phyloP scores from a whole-genome alignment of 139 green algal species.

The Pseudopediastrum boryanum region DNA sequence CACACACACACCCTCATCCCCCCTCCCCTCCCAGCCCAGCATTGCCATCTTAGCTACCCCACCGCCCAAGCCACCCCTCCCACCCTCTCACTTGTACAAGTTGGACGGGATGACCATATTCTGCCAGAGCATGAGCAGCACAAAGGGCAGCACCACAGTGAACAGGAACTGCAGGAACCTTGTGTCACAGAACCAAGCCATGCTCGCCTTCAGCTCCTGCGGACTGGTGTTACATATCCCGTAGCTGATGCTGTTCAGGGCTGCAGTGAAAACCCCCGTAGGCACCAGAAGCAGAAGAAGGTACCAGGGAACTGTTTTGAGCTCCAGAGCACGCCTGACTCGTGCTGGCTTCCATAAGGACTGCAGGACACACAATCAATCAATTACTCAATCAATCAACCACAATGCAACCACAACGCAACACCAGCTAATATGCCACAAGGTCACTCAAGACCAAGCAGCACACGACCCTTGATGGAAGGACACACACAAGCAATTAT shows the following conservation, averaged over 20 bases:
- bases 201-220: background rate
- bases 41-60: too few relatives aligned
- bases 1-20: too few relatives aligned
- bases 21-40: too few relatives aligned
- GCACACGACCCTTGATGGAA: too few relatives aligned
- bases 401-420: background rate
- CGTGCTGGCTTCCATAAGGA: constrained; percentile 37
- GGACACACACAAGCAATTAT: too few relatives aligned
- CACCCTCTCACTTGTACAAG: constrained; percentile 31
- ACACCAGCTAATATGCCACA: too few relatives aligned
- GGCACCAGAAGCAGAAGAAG: constrained; percentile 31
- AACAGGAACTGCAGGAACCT: constrained; percentile 37
- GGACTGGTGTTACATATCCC: constrained; percentile 36
- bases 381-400: background rate
- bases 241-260: constrained; percentile 31
- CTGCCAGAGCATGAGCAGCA: constrained; percentile 49
- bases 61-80: background rate
- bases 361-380: constrained; percentile 15
- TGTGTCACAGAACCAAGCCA: constrained; percentile 30
- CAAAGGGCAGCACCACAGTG: constrained; percentile 33
- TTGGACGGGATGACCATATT: constrained; percentile 38
- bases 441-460: too few relatives aligned
- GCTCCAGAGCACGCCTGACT: background rate
- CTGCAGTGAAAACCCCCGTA: constrained; percentile 42
- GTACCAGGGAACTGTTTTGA: constrained; percentile 34